Base-by-base conservation (phyloP, 2,329 filamentous ascomycete species). In the Sordariomycetes sp. region DNA sequence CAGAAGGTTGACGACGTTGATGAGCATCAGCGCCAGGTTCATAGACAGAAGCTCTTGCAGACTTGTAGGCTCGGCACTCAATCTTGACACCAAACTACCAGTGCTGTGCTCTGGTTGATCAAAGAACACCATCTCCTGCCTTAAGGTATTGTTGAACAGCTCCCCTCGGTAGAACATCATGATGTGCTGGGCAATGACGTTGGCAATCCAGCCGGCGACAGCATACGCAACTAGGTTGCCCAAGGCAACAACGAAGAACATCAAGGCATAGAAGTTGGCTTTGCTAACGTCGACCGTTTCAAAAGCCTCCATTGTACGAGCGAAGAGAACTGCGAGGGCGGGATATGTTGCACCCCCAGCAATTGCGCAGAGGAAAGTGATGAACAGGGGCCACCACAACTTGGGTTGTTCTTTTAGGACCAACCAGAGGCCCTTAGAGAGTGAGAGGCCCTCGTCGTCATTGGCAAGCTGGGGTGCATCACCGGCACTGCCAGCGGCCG, bases 201-300 rank as follows among this genome's bases (percentile, higher is more conserved):
- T 64, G 35, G 52, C 49, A 6, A 53, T 30, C 52, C 54, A 61
- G 3, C 62, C 61, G 17, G 51, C 41, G 2, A 48, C 38, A 20
- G 51, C 54, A 33, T 73, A 74, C 4, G 58, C 50, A 1, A 70
- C 35, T 2, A 68, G 48, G 21, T 66, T 62, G 4, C 52, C 64
- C 8, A 66, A 47, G 2, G 71, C 70, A 12, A 72, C 51, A 2
- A 73, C 51, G 32, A 73, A 70, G 46, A 75, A 75, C 69, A 75
- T 74, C 32, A 71, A 58, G 0, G 68, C 56, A 48, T 63, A 73
- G 42, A 74, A 72, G 48, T 75, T 64, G 6, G 59, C 65, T 17
- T 46, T 44, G n/a, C 38, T 28, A 7, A 57, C 46, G 16, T 59
- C 49, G 3, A 49, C 27, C 0, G 42, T 45, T 29, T 55, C 44